These are phyloP conservation scores for Phaseolus coccineus DNA, from an alignment of 331 rosid genomes.

Conservation along the genomic window DNA sequence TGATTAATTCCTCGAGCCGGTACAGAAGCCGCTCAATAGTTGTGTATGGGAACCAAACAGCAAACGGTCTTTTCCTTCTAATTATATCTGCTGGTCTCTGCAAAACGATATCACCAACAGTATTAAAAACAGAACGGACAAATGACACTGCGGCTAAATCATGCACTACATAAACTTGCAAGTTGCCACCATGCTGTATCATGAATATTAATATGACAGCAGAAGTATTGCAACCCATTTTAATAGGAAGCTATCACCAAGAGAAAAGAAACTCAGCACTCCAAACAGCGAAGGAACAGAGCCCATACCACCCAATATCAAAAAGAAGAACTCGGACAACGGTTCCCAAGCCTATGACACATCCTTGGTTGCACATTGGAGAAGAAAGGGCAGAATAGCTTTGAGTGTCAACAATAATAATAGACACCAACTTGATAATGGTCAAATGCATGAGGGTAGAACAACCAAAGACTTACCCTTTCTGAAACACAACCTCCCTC, in stretches of 20 bases:
- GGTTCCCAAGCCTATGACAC: neutral
- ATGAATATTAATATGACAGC: constrained; percentile 11
- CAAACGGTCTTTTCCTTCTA: constrained; percentile 79
- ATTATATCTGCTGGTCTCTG: constrained; percentile 82
- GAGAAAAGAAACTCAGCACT: neutral
- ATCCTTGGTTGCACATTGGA: neutral
- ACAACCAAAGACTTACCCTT: neutral
- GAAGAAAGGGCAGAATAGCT: neutral
- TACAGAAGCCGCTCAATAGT: constrained; percentile 75
- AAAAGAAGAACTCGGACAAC: neutral
- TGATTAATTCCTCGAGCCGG: constrained; percentile 75
- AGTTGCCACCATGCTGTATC: neutral
- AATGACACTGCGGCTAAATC: neutral
- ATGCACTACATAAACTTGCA: constrained; percentile 5
- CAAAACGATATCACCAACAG: constrained; percentile 39
- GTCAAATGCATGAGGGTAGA: neutral
- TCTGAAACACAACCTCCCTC: neutral
- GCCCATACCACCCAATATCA: neutral
- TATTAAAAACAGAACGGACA: constrained; percentile 18
- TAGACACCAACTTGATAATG: neutral
- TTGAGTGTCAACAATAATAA: neutral
- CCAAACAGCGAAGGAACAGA: neutral
- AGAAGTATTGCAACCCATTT: constrained; percentile 4
- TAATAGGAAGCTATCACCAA: neutral
- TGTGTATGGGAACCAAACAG: constrained; percentile 90